Conservation (phyloP, 331 rosid species). For the Malus hybrid region DNA sequence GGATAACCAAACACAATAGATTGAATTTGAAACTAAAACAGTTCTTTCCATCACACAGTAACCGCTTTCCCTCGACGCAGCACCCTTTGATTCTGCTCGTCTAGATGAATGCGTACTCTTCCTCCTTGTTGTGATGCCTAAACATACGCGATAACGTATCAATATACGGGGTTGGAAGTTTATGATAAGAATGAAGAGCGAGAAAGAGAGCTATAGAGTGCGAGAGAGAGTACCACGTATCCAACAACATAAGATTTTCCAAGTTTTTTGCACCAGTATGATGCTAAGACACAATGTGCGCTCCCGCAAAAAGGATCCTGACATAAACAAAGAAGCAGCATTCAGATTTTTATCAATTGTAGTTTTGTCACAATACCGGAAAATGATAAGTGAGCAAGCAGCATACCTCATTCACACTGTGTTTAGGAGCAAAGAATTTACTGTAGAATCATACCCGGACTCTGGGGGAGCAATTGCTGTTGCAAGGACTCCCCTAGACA, state of each 20-base stretch:
- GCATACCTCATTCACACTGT: slow-evolving; percentile 49
- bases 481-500: slow-evolving; percentile 40
- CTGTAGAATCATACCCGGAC: slow-evolving; percentile 57
- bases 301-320: slow-evolving; percentile 75
- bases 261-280: slow-evolving; percentile 62
- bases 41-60: slow-evolving; percentile 59
- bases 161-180: background rate
- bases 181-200: background rate
- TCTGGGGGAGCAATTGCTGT: slow-evolving; percentile 48
- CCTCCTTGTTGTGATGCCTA: slow-evolving; percentile 82
- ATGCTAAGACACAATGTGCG: slow-evolving; percentile 72
- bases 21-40: slow-evolving; percentile 33
- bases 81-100: slow-evolving; percentile 57
- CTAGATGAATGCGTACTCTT: slow-evolving; percentile 40
- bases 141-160: background rate
- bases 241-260: slow-evolving; percentile 66
- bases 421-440: slow-evolving; percentile 47
- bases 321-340: background rate
- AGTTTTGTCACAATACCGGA: background rate
- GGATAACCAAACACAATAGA: background rate
- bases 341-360: background rate
- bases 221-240: slow-evolving; percentile 43
- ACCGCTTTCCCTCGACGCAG: slow-evolving; percentile 59
- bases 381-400: background rate
- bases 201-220: background rate